These are phyloP conservation scores for Fusarium tjaetaba DNA, from an alignment of 2,329 filamentous ascomycete species.

Conservation along the genomic window DNA sequence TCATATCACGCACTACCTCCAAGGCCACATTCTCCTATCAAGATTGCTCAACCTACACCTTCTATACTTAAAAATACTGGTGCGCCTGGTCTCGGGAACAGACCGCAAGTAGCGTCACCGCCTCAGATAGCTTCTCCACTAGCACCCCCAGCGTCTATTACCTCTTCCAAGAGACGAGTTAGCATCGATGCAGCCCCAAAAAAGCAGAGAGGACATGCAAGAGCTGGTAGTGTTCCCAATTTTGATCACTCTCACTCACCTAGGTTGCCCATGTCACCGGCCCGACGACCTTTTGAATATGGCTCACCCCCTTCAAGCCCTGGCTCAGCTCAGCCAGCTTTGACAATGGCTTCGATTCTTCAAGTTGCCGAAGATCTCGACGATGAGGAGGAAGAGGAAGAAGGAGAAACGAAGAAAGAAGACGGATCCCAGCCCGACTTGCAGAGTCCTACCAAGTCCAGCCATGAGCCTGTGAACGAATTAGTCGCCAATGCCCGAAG, in stretches of 20 bases:
- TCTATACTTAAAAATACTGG: conserved; percentile 36
- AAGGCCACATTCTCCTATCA: conserved; percentile 64
- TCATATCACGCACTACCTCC: conserved; percentile 42
- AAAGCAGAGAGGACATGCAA: conserved; percentile 51
- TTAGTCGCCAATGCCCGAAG: conserved; percentile 87
- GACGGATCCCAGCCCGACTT: conserved; percentile 50
- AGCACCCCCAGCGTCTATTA: conserved; percentile 44
- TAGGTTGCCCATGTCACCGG: conserved; percentile 47
- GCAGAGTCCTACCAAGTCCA: conserved; percentile 68
- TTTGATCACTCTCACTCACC: conserved; percentile 51
- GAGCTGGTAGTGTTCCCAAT: conserved; percentile 52
- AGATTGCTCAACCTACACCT: conserved; percentile 44
- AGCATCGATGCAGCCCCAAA: conserved; percentile 55
- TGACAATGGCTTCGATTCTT: conserved; percentile 66
- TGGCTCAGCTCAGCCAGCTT: conserved; percentile 46
- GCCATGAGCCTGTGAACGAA: conserved; percentile 72
- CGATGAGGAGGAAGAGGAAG: conserved; percentile 49
- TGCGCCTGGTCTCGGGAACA: conserved; percentile 33
- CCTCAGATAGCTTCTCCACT: conserved; percentile 50
- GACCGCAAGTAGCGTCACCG: conserved; percentile 49
- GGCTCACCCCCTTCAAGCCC: conserved; percentile 52
- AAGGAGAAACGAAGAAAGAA: conserved; percentile 42
- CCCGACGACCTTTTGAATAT: conserved; percentile 47
- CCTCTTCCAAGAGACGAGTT: conserved; percentile 52
- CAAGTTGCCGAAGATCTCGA: conserved; percentile 64